Conservation (phyloP, 1,139 yeast genomes). For the Eremothecium cymbalariae region DNA sequence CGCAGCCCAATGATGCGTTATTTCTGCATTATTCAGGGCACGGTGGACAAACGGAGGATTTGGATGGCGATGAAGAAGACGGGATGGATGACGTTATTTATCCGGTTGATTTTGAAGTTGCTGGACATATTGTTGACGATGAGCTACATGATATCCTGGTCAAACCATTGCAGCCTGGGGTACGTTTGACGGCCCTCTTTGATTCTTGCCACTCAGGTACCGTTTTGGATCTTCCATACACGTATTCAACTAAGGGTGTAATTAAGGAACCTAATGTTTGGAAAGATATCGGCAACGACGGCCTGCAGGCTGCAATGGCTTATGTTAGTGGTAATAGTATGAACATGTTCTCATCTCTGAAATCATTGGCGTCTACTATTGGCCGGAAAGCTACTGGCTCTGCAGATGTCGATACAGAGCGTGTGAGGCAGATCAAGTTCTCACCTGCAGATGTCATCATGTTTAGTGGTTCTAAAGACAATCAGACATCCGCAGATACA, state of each 20-base stretch:
- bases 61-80: slow-evolving; percentile 84
- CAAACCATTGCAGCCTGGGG: slow-evolving; percentile 67
- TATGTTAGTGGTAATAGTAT: slow-evolving; percentile 65
- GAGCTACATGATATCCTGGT: slow-evolving; percentile 79
- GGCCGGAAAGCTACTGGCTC: slow-evolving; percentile 23
- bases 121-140: slow-evolving; percentile 77
- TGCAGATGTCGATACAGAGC: slow-evolving; percentile 36
- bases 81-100: slow-evolving; percentile 87
- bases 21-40: slow-evolving; percentile 92
- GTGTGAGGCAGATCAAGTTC: slow-evolving; percentile 50
- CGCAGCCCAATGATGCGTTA: slow-evolving; percentile 75
- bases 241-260: slow-evolving; percentile 84
- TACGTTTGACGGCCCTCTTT: slow-evolving; percentile 77
- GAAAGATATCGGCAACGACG: slow-evolving; percentile 77
- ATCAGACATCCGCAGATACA: slow-evolving; percentile 75
- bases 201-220: slow-evolving; percentile 96
- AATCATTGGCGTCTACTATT: slow-evolving; percentile 45
- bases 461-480: slow-evolving; percentile 86
- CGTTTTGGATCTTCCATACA: slow-evolving; percentile 79
- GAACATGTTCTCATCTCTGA: slow-evolving; percentile 44
- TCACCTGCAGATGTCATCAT: slow-evolving; percentile 85
- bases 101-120: slow-evolving; percentile 74
- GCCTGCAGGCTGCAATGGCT: slow-evolving; percentile 59
- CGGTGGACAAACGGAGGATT: slow-evolving; percentile 77
- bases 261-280: slow-evolving; percentile 81